Evolutionary conservation across 306 rosid genomes (phyloP), one percentile per base, ranked within the genome.

Genomic region (Castanea mollissima): DNA sequence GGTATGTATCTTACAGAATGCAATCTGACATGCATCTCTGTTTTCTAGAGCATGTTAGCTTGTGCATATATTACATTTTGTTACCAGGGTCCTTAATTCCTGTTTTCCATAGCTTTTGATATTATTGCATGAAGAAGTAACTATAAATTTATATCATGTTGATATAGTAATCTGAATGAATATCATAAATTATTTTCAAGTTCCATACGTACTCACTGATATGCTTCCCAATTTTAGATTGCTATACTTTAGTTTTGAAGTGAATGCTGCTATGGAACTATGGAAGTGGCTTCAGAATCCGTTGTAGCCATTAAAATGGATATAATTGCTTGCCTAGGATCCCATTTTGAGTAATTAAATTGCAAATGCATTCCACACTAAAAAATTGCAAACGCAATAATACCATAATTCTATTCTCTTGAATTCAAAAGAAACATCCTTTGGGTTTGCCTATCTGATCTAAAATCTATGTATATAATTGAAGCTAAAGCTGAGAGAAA

Each of bases 1-100:
- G 92, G 98, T 94, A 85, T 58, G 86, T 82, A 69, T 74, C 77
- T 74, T 29, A 20, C 25, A 44, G 25, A 58, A 68, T 63, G 78
- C 71, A 46, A 32, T 73, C 23, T 51, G 38, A 16, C 18, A 35
- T 14, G 41, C 14, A 20, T 35, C 18, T 13, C 20, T 20, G 13
- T 52, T 18, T 18, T 73, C 44, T 9, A 21, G 23, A 1, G 46
- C 38, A 51, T 73, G 62, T 73, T 34, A 46, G n/a, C 32, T 44
- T 5, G 5, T 51, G 32, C 12, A 51, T 41, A 38, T 23, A 35
- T 16, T 34, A 34, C 41, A 15, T 29, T 16, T 15, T 64, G 10
- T 64, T 60, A 4, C 21, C 7, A 5, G 20, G 70, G 70, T 16
- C 21, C 21, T 32, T 64, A 16, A n/a, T 18, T 64, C 34, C 34